Percentiles rank a stretch among this genome's conserved stretches.
Conservation (phyloP, 83 land plant genomes). For the Picea abies region DNA sequence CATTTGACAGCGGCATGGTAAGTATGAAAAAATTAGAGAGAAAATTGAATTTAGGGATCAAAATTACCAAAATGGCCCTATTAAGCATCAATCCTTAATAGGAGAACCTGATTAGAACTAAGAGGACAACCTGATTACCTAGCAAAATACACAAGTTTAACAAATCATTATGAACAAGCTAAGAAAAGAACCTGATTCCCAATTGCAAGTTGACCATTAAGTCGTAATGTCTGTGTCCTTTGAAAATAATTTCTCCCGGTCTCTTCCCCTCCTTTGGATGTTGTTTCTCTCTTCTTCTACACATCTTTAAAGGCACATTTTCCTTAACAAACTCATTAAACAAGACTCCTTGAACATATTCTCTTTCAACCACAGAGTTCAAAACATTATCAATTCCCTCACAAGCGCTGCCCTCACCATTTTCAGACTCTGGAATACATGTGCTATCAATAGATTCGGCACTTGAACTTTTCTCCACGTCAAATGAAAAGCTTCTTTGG, state of each 20-base stretch:
- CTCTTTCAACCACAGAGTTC: slow-evolving; percentile 26
- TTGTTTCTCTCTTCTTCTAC: slow-evolving; percentile 4
- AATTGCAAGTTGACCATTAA: slow-evolving; percentile 71
- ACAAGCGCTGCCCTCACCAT: background rate
- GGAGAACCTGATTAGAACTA: no score
- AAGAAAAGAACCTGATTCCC: slow-evolving; percentile 62
- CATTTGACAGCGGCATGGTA: no score
- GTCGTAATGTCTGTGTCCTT: slow-evolving; percentile 78
- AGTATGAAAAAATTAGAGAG: no score
- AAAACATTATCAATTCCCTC: background rate
- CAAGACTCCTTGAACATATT: slow-evolving; percentile 70
- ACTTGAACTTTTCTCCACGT: slow-evolving; percentile 1
- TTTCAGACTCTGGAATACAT: background rate
- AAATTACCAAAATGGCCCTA: no score
- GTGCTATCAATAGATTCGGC: background rate
- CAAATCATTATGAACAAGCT: background rate
- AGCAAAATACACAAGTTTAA: background rate
- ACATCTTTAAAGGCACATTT: slow-evolving; percentile 4
- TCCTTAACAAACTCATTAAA: slow-evolving; percentile 30
- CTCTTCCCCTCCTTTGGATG: slow-evolving; percentile 45
- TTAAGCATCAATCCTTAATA: no score
- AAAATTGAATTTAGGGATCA: no score
- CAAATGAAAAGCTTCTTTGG: background rate
- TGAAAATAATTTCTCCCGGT: slow-evolving; percentile 59
- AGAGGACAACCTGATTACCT: no score